These are phyloP conservation scores for Vanrija sp. DNA, from an alignment of 1,284 basidiomycete species.

Conservation along the genomic window DNA sequence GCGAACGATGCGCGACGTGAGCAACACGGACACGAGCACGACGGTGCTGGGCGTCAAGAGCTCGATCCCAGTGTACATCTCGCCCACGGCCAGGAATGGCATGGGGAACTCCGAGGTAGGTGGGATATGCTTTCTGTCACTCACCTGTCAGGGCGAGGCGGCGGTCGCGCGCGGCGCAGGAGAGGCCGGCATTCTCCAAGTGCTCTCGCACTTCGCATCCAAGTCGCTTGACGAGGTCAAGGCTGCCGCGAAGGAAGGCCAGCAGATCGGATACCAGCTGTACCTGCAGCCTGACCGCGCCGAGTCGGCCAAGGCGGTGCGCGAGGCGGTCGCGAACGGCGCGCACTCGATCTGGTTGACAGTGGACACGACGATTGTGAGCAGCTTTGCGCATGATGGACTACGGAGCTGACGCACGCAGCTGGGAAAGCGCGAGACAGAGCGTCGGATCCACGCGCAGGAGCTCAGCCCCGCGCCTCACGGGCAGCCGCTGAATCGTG, in stretches of 20 bases:
- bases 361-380: slow-evolving; percentile 48
- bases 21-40: slow-evolving; percentile 64
- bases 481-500: slow-evolving; percentile 12
- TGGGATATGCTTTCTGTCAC: not conserved
- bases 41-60: slow-evolving; percentile 67
- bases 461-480: slow-evolving; percentile 13
- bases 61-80: slow-evolving; percentile 74
- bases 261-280: slow-evolving; percentile 38
- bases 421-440: slow-evolving; percentile 21
- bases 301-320: slow-evolving; percentile 45
- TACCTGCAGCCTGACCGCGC: slow-evolving; percentile 37
- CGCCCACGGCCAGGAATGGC: slow-evolving; percentile 58
- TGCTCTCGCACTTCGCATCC: slow-evolving; percentile 51
- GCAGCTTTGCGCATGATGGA: slow-evolving; percentile 18
- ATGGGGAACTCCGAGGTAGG: slow-evolving; percentile 46
- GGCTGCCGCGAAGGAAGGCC: slow-evolving; percentile 30
- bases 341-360: slow-evolving; percentile 52
- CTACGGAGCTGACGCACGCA: slow-evolving; percentile 2
- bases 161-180: slow-evolving; percentile 51
- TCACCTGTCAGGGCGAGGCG: slow-evolving; percentile 47
- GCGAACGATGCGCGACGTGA: slow-evolving; percentile 69
- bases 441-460: slow-evolving; percentile 13
- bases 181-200: slow-evolving; percentile 43
- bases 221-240: slow-evolving; percentile 51
- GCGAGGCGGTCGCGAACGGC: slow-evolving; percentile 42